Evolutionary conservation across 108 stramenopile species (phyloP).

Genomic region (Fistulifera pelliculosa): DNA sequence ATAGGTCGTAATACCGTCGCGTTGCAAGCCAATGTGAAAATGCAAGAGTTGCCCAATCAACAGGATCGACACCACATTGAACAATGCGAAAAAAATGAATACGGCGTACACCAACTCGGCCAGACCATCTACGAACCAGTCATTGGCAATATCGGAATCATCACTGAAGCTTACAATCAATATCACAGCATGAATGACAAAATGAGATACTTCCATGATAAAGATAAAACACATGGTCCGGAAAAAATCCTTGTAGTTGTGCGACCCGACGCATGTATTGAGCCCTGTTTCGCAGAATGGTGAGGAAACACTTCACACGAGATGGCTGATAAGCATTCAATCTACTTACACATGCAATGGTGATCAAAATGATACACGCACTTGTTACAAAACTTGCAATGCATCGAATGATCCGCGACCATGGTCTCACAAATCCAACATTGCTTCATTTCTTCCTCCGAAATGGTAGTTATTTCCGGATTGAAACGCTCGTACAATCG

Average conservation of each 20-base stretch:
- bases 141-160: slow-evolving; percentile 18
- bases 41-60: slow-evolving; percentile 57
- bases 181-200: slow-evolving; percentile 18
- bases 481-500: slow-evolving; percentile 6
- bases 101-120: slow-evolving; percentile 22
- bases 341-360: slow-evolving; percentile 79
- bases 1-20: slow-evolving; percentile 77
- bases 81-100: slow-evolving; percentile 35
- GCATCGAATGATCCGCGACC: slow-evolving; percentile 69
- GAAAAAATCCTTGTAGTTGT: slow-evolving; percentile 77
- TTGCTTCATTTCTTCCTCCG: slow-evolving; percentile 47
- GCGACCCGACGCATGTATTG: slow-evolving; percentile 79
- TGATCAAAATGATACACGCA: slow-evolving; percentile 91
- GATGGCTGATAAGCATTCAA: background rate
- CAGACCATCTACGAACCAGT: slow-evolving; percentile 22
- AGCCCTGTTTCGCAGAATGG: slow-evolving; percentile 45
- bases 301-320: background rate
- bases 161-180: slow-evolving; percentile 28
- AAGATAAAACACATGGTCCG: slow-evolving; percentile 44
- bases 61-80: slow-evolving; percentile 33
- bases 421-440: slow-evolving; percentile 82
- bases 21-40: slow-evolving; percentile 67
- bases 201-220: slow-evolving; percentile 26
- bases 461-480: background rate
- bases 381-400: slow-evolving; percentile 94